Percentiles rank a stretch among this genome's conserved stretches.
phyloP scores from a whole-genome alignment of 2,329 filamentous ascomycete species.

The Exophiala oligosperma region DNA sequence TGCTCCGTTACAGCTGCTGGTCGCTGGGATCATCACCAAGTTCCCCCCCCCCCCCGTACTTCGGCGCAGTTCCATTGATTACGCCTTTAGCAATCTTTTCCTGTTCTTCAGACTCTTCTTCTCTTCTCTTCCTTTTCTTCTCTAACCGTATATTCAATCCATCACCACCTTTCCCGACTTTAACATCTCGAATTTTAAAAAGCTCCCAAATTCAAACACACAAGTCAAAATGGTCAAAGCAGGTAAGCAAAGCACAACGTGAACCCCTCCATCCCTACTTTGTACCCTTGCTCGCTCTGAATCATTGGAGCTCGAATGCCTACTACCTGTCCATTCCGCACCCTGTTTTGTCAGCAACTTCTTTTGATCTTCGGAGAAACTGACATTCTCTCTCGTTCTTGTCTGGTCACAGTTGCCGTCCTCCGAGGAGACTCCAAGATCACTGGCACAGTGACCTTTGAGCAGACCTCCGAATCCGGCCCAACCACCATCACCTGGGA shows the following conservation, averaged over 20 bases:
- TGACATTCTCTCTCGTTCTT: neutral
- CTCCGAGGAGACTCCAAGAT: slow-evolving; percentile 97
- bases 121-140: slow-evolving; percentile 3
- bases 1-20: neutral
- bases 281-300: neutral
- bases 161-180: neutral
- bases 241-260: slow-evolving; percentile 64
- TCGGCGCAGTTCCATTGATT: slow-evolving; percentile 7
- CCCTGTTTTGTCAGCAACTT: slow-evolving; percentile 18
- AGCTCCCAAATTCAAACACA: slow-evolving; percentile 26
- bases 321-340: neutral
- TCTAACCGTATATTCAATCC: neutral
- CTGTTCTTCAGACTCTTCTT: neutral
- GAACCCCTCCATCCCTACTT: neutral
- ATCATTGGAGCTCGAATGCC: neutral
- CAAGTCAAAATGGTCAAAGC: slow-evolving; percentile 96
- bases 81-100: slow-evolving; percentile 13
- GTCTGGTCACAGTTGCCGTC: slow-evolving; percentile 71
- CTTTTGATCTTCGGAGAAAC: neutral
- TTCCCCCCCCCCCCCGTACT: neutral
- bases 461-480: slow-evolving; percentile 79
- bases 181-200: neutral
- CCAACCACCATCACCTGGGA: slow-evolving; percentile 89
- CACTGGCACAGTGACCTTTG: slow-evolving; percentile 89
- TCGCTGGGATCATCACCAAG: no score